Conservation (phyloP, 495 filamentous ascomycete species). For the Talaromyces thailandensis region DNA sequence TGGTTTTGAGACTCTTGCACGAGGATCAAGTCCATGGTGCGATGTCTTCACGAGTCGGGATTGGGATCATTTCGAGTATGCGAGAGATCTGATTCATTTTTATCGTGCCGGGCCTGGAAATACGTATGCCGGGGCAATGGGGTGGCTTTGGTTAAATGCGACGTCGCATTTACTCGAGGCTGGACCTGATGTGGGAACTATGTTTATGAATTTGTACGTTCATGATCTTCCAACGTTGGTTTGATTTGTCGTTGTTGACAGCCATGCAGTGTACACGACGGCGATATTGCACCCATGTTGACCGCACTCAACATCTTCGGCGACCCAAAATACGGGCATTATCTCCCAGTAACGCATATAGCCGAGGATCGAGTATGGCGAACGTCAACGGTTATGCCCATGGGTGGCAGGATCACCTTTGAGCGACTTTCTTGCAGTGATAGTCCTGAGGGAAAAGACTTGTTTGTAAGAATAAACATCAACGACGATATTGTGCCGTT, state of each 20-base stretch:
- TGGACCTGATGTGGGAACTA: conserved; percentile 37
- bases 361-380: conserved; percentile 38
- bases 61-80: conserved; percentile 52
- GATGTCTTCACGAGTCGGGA: conserved; percentile 47
- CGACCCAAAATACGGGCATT: conserved; percentile 22
- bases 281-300: conserved; percentile 48
- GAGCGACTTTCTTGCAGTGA: conserved; percentile 39
- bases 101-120: conserved; percentile 54
- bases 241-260: neutral
- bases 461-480: conserved; percentile 46
- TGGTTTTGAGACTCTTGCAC: conserved; percentile 47
- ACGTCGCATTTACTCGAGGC: conserved; percentile 38
- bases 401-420: conserved; percentile 49
- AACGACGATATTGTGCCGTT: conserved; percentile 49
- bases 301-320: conserved; percentile 44
- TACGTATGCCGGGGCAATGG: conserved; percentile 46
- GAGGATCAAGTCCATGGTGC: conserved; percentile 50
- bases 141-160: conserved; percentile 55
- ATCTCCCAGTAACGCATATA: conserved; percentile 36
- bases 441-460: conserved; percentile 7
- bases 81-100: conserved; percentile 50
- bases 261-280: conserved; percentile 44
- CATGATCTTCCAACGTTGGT: too few species aligned
- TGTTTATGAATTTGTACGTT: conserved; percentile 52
- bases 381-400: conserved; percentile 46